phyloP scores from a whole-genome alignment of 169 alveolate genomes.

The Nephromyces sp. region DNA sequence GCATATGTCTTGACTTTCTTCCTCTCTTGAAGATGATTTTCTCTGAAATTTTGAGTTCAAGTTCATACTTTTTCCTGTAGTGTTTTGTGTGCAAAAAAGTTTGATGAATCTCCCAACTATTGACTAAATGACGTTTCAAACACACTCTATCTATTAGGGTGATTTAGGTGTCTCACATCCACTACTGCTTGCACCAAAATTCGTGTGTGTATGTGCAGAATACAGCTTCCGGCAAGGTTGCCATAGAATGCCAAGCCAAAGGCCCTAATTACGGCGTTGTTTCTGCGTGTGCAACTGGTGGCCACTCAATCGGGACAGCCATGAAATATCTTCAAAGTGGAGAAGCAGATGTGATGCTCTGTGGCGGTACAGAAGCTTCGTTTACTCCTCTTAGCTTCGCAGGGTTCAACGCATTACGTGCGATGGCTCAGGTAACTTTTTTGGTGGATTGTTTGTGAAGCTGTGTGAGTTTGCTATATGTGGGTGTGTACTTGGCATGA shows the following conservation, averaged over 20 bases:
- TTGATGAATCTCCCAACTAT: too few species aligned
- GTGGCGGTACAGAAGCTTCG: constrained; percentile 72
- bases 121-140: too few species aligned
- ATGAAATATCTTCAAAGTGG: constrained; percentile 46
- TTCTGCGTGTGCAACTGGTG: constrained; percentile 71
- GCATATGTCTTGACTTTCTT: neutral
- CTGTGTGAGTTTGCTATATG: too few species aligned
- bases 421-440: constrained; percentile 41
- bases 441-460: too few species aligned
- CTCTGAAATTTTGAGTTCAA: too few species aligned
- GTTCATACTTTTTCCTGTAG: too few species aligned
- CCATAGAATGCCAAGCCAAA: constrained; percentile 45
- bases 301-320: constrained; percentile 65
- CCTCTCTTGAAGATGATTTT: neutral
- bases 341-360: constrained; percentile 62
- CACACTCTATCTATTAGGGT: too few species aligned
- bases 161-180: too few species aligned
- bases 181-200: too few species aligned
- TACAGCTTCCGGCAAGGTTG: constrained; percentile 50
- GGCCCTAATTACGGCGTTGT: constrained; percentile 50
- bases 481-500: neutral
- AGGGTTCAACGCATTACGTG: constrained; percentile 59
- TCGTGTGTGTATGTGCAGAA: too few species aligned
- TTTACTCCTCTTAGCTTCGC: constrained; percentile 58
- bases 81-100: too few species aligned